Conservation (phyloP, 2,329 filamentous ascomycete species). For the Zalaria obscura region DNA sequence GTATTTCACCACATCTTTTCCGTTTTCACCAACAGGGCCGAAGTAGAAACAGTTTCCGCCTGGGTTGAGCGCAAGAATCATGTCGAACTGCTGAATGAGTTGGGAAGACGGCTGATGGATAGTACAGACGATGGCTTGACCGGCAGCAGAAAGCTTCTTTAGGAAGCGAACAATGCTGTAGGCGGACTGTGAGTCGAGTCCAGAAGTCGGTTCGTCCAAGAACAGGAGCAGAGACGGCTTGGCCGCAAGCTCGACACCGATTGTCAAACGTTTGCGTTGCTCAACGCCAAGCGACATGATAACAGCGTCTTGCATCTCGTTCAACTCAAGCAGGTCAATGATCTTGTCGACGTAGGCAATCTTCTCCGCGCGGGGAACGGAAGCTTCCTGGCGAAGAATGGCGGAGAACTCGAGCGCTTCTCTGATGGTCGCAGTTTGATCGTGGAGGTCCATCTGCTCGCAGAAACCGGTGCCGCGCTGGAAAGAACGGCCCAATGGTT, state of each 20-base stretch:
- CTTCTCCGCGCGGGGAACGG: conserved; percentile 44
- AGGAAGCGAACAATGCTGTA: conserved; percentile 55
- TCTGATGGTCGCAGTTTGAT: conserved; percentile 50
- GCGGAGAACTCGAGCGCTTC: conserved; percentile 58
- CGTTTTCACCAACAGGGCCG: conserved; percentile 54
- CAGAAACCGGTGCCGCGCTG: conserved; percentile 58
- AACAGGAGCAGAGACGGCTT: conserved; percentile 55
- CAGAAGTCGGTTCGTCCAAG: conserved; percentile 58
- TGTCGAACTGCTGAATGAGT: conserved; percentile 59
- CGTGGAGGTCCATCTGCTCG: conserved; percentile 59
- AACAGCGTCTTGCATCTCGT: conserved; percentile 53
- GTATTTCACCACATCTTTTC: conserved; percentile 50
- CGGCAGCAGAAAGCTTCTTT: conserved; percentile 50
- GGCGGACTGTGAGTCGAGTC: conserved; percentile 55
- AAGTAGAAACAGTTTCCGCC: conserved; percentile 63
- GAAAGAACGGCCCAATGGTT: conserved; percentile 45
- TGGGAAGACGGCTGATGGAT: conserved; percentile 60
- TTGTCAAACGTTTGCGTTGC: conserved; percentile 57
- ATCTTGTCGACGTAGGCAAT: conserved; percentile 53
- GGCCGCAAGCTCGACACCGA: conserved; percentile 59
- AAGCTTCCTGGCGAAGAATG: conserved; percentile 45
- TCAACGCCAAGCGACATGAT: conserved; percentile 52
- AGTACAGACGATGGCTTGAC: conserved; percentile 59
- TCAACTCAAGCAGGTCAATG: conserved; percentile 49
- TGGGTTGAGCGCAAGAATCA: conserved; percentile 54